Base-by-base conservation (phyloP, 306 rosid species). In the Alnus rubra region DNA sequence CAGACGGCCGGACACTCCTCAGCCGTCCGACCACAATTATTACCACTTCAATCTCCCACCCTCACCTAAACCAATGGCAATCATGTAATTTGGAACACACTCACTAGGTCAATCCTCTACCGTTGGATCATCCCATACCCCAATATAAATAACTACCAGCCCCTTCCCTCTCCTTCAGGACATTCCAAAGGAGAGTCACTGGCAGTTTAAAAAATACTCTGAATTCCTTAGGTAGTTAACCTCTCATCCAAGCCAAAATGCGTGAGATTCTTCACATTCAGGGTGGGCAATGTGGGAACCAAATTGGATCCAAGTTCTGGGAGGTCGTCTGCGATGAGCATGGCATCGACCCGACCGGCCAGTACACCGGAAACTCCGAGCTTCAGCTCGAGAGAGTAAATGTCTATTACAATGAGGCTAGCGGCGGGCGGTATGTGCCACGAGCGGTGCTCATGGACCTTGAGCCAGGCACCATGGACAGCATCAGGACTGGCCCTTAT, bases 391-490 rank as follows among this genome's bases (percentile, higher is more conserved):
- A 88, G 52, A 83, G 95, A 64, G 88, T 82, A 47, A 85, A 80
- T 30, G 89, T 88, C 10, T 90, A 90, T 78, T 88, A 80, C 86
- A 90, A 85, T 16, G 94, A 90, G 56, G 92, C 84, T 5, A 87
- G 82, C 30, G 86, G 85, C 3, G 87, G 92, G 2, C 84, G 97
- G 9, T 92, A 86, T 13, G 97, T 92, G 79, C 97, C 97, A 1
- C 71, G 97, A 9, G 97, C 92, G 16, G 97, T 92, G 84, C 82
- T 89, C 4, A 89, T 92, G 94, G 97, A 92, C 81, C 92, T 92
- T 14, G 97, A 92, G 47, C 97, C 97, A 0, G 97, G 97, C 18
- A 92, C 97, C 77, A 92, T 92, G 92, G 97, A 89, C 2, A 81
- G 90, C 9, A 63, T 86, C 72, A 83, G 94, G 10, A 77, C 89